Percentiles rank a stretch among this genome's conserved stretches.
phyloP scores from a whole-genome alignment of 2,329 filamentous ascomycete species.

The Huntiella abstrusa region DNA sequence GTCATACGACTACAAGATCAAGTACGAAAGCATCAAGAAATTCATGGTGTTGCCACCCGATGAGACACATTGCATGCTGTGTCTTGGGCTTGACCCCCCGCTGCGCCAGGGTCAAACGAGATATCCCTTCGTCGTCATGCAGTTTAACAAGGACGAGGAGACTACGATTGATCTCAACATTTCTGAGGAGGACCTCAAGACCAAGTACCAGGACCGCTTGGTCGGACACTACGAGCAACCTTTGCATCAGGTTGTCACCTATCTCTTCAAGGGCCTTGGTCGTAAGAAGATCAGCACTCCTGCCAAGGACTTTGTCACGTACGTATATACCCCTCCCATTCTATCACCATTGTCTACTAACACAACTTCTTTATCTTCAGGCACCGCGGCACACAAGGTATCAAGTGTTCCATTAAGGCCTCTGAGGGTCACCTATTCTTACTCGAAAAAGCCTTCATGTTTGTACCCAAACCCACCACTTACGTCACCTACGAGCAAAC shows the following conservation, averaged over 20 bases:
- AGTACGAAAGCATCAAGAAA: conserved; percentile 95
- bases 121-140: conserved; percentile 98
- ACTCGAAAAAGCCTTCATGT: conserved; percentile 95
- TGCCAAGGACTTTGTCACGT: conserved; percentile 81
- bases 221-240: conserved; percentile 83
- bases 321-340: conserved; percentile 15
- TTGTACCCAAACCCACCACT: conserved; percentile 92
- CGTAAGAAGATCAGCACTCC: conserved; percentile 91
- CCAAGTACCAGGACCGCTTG: conserved; percentile 76
- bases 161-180: conserved; percentile 93
- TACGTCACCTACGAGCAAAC: conserved; percentile 95
- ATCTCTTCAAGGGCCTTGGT: conserved; percentile 84
- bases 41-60: conserved; percentile 98
- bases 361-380: conserved; percentile 19
- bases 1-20: conserved; percentile 99
- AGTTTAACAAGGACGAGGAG: conserved; percentile 95
- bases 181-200: conserved; percentile 69
- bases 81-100: conserved; percentile 83
- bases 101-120: conserved; percentile 91
- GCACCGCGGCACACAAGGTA: conserved; percentile 81
- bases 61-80: conserved; percentile 86
- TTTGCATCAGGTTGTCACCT: conserved; percentile 79
- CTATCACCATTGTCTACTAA: background rate
- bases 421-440: conserved; percentile 96
- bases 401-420: conserved; percentile 99